Evolutionary conservation across 495 filamentous ascomycete genomes (phyloP), one percentile per base, ranked within the genome.

Genomic region (Ramalina intermedia): DNA sequence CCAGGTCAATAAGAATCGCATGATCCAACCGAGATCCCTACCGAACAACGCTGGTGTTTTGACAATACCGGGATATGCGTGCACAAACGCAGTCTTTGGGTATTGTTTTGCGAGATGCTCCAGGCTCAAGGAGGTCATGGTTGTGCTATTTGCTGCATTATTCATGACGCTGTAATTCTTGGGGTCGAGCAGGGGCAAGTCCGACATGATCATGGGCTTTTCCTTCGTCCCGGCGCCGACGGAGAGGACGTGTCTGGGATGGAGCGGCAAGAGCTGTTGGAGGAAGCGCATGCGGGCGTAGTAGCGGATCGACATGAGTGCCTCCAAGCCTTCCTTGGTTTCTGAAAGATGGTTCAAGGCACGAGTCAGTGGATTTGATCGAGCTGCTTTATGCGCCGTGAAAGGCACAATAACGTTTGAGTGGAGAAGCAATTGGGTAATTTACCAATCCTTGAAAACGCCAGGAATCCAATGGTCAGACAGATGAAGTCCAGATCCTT

Each of bases 31-130:
- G 26, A 16, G 6, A 7, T 17, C 37, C 44, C 44, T 36, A 6
- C 21, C 21, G 8, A 16, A 36, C 4, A 47, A 6, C 11, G 26
- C 23, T 35, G 51, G 38, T 17, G 68, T 66, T 5, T 53, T 47
- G 1, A 69, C 66, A 18, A 65, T 55, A 2, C 67, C 65, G 1
- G 66, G 67, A 50, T 60, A 70, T 13, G 50, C 56, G 45, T 67
- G 66, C 7, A 67, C 53, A 44, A 70, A 67, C 16, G 55, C 57
- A 7, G 66, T 56, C 0, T 26, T 44, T 0, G 60, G 65, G 17
- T 65, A 45, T 0, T 29, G n/a, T 16, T 54, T 51, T 0, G 65
- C 61, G 1, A 70, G 46, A 16, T 62, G 54, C 36, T 67, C 66
- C 46, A 68, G 59, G 40, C 41, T 53, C 13, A 61, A 46, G 2